Percentiles rank a stretch among this genome's conserved stretches.
Conservation (phyloP, 2,329 filamentous ascomycete species). For the Fusarium buharicum region DNA sequence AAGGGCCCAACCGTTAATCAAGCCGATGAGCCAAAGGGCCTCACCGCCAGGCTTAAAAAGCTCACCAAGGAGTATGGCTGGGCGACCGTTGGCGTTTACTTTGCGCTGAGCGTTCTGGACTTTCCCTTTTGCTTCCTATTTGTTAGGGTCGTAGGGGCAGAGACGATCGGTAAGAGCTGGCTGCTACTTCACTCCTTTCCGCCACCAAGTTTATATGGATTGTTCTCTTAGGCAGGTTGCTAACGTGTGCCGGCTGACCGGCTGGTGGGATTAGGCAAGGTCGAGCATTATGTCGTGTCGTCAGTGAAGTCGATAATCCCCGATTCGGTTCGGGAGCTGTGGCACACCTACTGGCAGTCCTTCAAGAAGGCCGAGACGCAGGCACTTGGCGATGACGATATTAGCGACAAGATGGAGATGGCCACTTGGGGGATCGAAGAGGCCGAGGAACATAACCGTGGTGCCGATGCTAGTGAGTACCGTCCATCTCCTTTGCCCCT, state of each 20-base stretch:
- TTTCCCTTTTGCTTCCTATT: conserved; percentile 96
- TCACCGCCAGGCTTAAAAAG: conserved; percentile 80
- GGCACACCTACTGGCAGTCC: conserved; percentile 60
- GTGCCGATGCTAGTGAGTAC: conserved; percentile 77
- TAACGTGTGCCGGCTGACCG: conserved; percentile 16
- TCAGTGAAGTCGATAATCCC: conserved; percentile 69
- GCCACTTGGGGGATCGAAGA: conserved; percentile 70
- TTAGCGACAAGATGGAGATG: conserved; percentile 61
- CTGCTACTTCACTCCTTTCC: conserved; percentile 10
- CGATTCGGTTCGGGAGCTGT: conserved; percentile 65
- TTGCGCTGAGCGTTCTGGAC: conserved; percentile 83
- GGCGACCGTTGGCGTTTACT: conserved; percentile 91
- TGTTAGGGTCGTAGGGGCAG: conserved; percentile 83
- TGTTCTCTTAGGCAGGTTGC: conserved; percentile 10
- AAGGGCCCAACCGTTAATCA: conserved; percentile 38
- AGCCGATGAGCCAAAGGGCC: conserved; percentile 54
- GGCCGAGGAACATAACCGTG: conserved; percentile 67
- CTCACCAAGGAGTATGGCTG: conserved; percentile 94
- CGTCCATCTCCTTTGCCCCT: conserved; percentile 10
- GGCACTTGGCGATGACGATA: conserved; percentile 55
- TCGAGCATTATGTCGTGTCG: conserved; percentile 75
- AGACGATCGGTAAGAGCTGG: conserved; percentile 75
- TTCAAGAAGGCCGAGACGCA: conserved; percentile 59
- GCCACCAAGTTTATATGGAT: conserved; percentile 2
- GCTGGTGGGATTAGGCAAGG: conserved; percentile 56